phyloP scores from a whole-genome alignment of 441 rosid genomes.

The Populus hybrid region DNA sequence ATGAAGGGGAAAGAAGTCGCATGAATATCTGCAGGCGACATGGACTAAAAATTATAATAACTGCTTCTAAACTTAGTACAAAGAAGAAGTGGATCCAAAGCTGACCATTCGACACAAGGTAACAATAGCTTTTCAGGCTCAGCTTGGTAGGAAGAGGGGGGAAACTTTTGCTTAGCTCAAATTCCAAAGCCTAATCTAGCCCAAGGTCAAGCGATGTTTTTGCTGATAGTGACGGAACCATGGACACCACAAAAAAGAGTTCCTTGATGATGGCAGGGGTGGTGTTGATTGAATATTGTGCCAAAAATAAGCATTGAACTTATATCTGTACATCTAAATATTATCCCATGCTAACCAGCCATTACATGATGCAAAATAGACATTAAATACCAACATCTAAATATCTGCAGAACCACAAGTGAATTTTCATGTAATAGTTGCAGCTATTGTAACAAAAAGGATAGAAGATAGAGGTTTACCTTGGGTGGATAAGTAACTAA shows the following conservation, averaged over 20 bases:
- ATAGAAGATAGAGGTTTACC: conserved; percentile 35
- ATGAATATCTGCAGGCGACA: neutral
- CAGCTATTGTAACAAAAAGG: neutral
- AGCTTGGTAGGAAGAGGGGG: neutral
- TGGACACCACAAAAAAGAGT: neutral
- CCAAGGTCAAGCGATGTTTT: neutral
- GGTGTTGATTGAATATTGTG: neutral
- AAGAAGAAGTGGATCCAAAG: neutral
- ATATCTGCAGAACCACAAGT: neutral
- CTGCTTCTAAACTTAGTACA: neutral
- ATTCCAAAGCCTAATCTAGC: neutral
- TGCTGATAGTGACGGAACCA: neutral
- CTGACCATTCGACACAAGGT: neutral
- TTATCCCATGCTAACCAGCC: neutral
- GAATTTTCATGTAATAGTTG: neutral
- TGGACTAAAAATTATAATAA: neutral
- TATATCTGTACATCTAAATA: neutral
- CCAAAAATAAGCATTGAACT: neutral
- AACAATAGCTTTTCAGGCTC: neutral
- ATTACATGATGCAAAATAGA: neutral
- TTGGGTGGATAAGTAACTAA: conserved; percentile 86
- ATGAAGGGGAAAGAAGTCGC: neutral
- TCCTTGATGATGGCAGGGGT: neutral
- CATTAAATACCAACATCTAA: neutral
- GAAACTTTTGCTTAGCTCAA: neutral